Conservation (phyloP, 306 rosid species). For the Ochetophila trinervis region DNA sequence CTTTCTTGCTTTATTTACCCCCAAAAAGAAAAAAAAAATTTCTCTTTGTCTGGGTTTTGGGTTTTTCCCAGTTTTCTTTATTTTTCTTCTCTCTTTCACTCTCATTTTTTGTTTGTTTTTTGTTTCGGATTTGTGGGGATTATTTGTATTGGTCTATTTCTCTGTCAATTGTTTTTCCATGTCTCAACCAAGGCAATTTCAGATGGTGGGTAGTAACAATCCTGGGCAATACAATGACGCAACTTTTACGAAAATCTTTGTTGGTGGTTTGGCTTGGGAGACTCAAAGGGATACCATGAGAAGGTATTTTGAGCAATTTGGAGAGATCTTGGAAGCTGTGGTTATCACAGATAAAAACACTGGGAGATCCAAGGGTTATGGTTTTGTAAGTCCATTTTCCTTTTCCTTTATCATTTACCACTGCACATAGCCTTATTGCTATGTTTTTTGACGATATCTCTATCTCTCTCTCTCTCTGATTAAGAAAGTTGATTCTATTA, state of each 20-base stretch:
- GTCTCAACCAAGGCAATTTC: conserved; percentile 78
- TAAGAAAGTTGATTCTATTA: conserved; percentile 5
- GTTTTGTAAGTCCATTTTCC: conserved; percentile 69
- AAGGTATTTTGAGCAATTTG: conserved; percentile 90
- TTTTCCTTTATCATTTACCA: background rate
- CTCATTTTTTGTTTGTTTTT: background rate
- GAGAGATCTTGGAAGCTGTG: conserved; percentile 95
- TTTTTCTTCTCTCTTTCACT: background rate
- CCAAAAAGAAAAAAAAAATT: background rate
- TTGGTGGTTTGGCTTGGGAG: conserved; percentile 99
- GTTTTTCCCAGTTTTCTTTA: conserved; percentile 1
- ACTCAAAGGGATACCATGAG: conserved; percentile 87
- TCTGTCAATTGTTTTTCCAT: conserved; percentile 25
- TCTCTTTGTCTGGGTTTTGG: conserved; percentile 28
- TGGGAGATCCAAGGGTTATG: conserved; percentile 98
- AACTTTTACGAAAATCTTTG: conserved; percentile 84
- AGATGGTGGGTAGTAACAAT: conserved; percentile 53
- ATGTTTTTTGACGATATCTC: background rate
- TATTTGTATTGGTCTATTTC: conserved; percentile 4
- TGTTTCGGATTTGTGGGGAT: background rate
- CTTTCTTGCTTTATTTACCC: conserved; percentile 34
- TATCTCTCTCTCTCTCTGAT: conserved; percentile 16
- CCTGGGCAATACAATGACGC: conserved; percentile 70
- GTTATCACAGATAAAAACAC: conserved; percentile 85
- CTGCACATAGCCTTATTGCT: background rate